phyloP scores from a whole-genome alignment of 495 filamentous ascomycete species.

The Mycothermus thermophilus region DNA sequence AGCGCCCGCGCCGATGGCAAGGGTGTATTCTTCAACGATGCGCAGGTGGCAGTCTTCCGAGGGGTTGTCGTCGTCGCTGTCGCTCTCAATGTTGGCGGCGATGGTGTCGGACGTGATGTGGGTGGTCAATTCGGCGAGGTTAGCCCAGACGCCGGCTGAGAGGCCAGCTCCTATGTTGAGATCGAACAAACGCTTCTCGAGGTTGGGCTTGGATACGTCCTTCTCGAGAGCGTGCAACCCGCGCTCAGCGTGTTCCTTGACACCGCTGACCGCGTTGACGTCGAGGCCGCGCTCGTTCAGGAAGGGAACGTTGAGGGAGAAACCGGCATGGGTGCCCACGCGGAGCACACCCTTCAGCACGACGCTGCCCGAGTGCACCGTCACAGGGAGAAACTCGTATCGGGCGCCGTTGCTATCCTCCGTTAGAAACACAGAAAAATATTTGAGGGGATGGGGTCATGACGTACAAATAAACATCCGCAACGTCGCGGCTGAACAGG shows the following conservation, averaged over 20 bases:
- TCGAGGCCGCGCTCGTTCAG: no score
- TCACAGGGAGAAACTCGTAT: slow-evolving; percentile 46
- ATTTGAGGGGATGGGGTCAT: not conserved
- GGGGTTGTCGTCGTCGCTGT: not conserved
- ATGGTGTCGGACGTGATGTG: no score
- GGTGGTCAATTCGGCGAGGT: slow-evolving; percentile 40
- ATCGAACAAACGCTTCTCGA: no score
- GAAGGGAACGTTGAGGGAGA: no score
- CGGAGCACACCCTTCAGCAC: slow-evolving; percentile 33
- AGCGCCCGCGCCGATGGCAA: slow-evolving; percentile 37
- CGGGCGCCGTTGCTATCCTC: slow-evolving; percentile 23
- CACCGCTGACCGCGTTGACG: slow-evolving; percentile 9
- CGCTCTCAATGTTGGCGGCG: slow-evolving; percentile 33
- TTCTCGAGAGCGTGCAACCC: no score
- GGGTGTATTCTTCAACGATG: slow-evolving; percentile 33
- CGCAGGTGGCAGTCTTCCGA: slow-evolving; percentile 26
- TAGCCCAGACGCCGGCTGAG: slow-evolving; percentile 31
- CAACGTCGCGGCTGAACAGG: slow-evolving; percentile 27
- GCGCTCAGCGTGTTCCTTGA: no score
- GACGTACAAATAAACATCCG: slow-evolving; percentile 34
- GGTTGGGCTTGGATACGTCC: no score
- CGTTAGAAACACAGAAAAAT: not conserved
- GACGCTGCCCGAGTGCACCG: slow-evolving; percentile 25
- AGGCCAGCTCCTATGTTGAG: slow-evolving; percentile 29
- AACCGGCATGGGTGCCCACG: slow-evolving; percentile 30